phyloP scores from a whole-genome alignment of 164 flowering plant genomes.

The Hamamelis virginiana region DNA sequence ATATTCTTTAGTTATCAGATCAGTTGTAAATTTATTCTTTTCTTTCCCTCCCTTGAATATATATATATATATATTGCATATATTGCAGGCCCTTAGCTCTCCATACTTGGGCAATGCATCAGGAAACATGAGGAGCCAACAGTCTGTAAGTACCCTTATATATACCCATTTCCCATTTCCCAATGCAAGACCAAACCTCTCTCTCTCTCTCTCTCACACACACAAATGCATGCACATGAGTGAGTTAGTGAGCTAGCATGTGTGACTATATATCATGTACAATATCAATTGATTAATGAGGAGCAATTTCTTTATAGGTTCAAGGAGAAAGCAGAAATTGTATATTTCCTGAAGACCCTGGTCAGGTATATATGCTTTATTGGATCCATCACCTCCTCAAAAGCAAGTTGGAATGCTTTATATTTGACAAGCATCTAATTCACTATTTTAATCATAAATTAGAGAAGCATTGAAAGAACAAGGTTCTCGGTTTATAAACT shows the following conservation, averaged over 20 bases:
- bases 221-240: no score
- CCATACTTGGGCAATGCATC: constrained; percentile 76
- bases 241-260: no score
- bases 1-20: constrained; percentile 29
- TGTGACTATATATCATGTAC: no score
- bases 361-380: constrained; percentile 69
- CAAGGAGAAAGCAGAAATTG: constrained; percentile 66
- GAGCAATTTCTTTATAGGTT: constrained; percentile 28
- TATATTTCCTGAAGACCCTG: constrained; percentile 76
- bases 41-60: constrained; percentile 17
- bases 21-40: constrained; percentile 14
- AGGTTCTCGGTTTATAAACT: constrained; percentile 33
- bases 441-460: constrained; percentile 4
- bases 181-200: constrained; percentile 18
- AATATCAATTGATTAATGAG: constrained; percentile 18
- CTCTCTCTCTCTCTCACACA: constrained; percentile 19
- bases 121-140: constrained; percentile 53
- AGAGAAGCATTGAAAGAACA: constrained; percentile 20
- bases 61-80: no score
- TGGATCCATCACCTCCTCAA: constrained; percentile 52
- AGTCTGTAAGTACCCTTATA: constrained; percentile 43
- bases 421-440: constrained; percentile 27
- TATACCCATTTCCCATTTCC: constrained; percentile 9
- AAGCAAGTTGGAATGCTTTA: constrained; percentile 16
- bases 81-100: constrained; percentile 85